Evolutionary conservation across 257 asterid genomes (phyloP).

Genomic region (Nicotiana obtusifolia): DNA sequence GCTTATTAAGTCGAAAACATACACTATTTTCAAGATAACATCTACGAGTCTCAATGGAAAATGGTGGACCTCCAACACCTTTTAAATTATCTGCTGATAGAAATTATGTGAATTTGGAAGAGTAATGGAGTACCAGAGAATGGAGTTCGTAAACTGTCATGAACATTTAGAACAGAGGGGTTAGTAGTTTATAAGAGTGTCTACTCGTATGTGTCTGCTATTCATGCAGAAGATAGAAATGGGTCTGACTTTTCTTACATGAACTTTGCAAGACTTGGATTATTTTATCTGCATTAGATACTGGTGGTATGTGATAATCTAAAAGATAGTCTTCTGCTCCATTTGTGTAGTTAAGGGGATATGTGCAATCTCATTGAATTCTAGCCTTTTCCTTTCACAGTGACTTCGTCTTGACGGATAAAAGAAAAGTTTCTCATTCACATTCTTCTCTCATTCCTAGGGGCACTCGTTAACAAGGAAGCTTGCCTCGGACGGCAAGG

Average conservation of each 20-base stretch:
- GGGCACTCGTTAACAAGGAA: slow-evolving; percentile 72
- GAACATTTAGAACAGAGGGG: not conserved
- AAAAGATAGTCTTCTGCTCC: not conserved
- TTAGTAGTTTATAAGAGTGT: not conserved
- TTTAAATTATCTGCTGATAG: no score
- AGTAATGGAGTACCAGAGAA: not conserved
- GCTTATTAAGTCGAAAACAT: not conserved
- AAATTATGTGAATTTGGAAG: no score
- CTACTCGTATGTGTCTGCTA: not conserved
- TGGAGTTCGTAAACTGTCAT: not conserved
- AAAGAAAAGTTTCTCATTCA: not conserved
- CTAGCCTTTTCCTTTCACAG: not conserved
- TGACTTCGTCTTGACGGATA: not conserved
- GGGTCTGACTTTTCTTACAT: not conserved
- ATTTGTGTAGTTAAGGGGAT: not conserved
- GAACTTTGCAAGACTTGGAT: not conserved
- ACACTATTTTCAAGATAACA: no score
- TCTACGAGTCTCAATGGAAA: no score
- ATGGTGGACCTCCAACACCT: no score
- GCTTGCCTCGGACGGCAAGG: slow-evolving; percentile 72
- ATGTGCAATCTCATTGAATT: not conserved
- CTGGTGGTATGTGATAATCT: not conserved
- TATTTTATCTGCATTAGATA: not conserved
- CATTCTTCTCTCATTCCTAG: slow-evolving; percentile 19
- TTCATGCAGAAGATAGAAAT: not conserved